A percentile compares a stretch with the other conserved stretches of the same genome.
Evolutionary conservation across 306 rosid species (phyloP).

Genomic region (Cucurbita maxima): DNA sequence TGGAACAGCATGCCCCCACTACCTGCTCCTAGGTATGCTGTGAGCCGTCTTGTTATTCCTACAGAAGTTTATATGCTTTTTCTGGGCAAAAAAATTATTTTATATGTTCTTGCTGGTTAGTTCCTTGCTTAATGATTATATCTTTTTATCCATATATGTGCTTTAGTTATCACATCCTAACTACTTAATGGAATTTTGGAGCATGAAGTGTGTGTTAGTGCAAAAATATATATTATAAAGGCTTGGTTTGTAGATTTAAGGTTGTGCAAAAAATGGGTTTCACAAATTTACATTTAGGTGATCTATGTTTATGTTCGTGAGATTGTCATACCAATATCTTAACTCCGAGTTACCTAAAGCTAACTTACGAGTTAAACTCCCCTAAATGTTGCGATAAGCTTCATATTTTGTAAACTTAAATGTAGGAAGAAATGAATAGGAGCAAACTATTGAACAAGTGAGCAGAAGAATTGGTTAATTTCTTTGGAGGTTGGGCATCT

Average conservation of each 20-base stretch:
- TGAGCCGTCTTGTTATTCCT: not conserved
- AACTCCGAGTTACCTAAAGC: not conserved
- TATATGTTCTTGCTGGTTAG: not conserved
- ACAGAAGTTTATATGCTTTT: not conserved
- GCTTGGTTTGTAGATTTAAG: not conserved
- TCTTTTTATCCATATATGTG: not conserved
- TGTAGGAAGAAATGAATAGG: not conserved
- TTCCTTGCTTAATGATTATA: not conserved
- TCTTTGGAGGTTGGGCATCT: not conserved
- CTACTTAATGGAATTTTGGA: not conserved
- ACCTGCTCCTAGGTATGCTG: slow-evolving; percentile 54
- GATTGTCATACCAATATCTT: not conserved
- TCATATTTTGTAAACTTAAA: not conserved
- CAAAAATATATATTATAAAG: not conserved
- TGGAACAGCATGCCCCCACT: slow-evolving; percentile 61
- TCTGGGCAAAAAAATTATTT: not conserved
- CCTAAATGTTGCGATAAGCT: not conserved
- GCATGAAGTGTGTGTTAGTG: not conserved
- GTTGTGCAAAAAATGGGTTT: not conserved
- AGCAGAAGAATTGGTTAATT: not conserved
- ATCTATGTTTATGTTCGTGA: not conserved
- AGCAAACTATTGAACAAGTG: not conserved
- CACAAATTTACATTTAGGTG: not conserved
- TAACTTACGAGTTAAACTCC: not conserved
- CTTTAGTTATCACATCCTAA: not conserved